These are phyloP conservation scores for Thymus mandschuricus DNA, from an alignment of 257 asterid genomes.

Conservation along the genomic window DNA sequence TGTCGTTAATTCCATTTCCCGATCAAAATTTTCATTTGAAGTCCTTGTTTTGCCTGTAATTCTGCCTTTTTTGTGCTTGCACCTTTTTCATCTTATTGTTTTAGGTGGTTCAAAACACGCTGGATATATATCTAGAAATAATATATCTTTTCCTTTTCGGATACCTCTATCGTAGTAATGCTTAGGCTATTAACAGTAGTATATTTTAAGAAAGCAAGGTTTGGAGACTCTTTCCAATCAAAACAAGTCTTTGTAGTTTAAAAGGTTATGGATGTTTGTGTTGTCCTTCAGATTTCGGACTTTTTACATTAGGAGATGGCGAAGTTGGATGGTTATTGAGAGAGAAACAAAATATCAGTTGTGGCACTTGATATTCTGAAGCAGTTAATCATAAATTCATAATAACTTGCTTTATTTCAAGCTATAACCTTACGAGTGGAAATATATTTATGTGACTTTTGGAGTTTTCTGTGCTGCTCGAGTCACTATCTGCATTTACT, in stretches of 20 bases:
- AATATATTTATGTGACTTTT: no score
- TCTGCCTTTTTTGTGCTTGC: conserved; percentile 11
- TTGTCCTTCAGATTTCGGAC: conserved; percentile 5
- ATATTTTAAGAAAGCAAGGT: conserved; percentile 4
- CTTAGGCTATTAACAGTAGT: not conserved
- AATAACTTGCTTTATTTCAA: not conserved
- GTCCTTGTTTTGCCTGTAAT: conserved; percentile 23
- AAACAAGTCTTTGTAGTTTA: conserved; percentile 1
- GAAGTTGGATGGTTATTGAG: conserved; percentile 9
- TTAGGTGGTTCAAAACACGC: not conserved
- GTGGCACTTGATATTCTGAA: not conserved
- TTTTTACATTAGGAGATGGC: not conserved
- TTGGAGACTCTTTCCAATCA: not conserved
- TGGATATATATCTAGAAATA: not conserved
- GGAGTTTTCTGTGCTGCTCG: not conserved
- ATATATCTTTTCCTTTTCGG: not conserved
- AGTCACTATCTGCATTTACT: not conserved
- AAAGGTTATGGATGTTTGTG: conserved; percentile 9
- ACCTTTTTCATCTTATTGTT: conserved; percentile 10
- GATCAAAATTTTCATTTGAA: not conserved
- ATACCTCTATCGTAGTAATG: not conserved
- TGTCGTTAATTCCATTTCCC: conserved; percentile 6
- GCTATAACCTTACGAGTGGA: not conserved
- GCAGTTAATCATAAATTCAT: not conserved
- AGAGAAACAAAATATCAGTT: conserved; percentile 15